A percentile compares a stretch with the other conserved stretches of the same genome.
phyloP scores from a whole-genome alignment of 31 red algal species.

The Asparagopsis taxiformis region DNA sequence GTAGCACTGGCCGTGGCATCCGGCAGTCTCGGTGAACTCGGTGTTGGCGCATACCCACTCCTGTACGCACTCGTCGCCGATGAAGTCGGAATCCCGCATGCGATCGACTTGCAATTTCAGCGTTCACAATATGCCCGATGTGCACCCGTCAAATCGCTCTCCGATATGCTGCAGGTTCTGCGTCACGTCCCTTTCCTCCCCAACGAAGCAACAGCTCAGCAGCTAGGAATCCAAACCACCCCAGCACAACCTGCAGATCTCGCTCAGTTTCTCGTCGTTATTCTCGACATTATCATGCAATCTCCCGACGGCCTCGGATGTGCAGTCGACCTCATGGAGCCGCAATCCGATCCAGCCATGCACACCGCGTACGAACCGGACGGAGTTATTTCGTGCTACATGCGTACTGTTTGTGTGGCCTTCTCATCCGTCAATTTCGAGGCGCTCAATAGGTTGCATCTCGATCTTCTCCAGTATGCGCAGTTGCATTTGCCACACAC shows the following conservation, averaged over 20 bases:
- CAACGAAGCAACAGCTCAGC: background rate
- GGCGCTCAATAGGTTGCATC: background rate
- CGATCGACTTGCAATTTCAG: too few species aligned
- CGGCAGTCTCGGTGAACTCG: background rate
- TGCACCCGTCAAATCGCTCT: background rate
- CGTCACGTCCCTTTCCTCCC: background rate
- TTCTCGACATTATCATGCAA: background rate
- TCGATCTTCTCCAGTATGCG: background rate
- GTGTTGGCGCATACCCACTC: background rate
- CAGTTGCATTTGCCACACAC: background rate
- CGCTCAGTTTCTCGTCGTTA: background rate
- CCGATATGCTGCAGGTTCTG: background rate
- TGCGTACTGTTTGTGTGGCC: conserved; percentile 5
- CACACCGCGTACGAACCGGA: background rate
- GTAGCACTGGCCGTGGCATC: background rate
- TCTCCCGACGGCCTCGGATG: conserved; percentile 6
- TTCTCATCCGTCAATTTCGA: conserved; percentile 13
- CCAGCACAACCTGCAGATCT: too few species aligned
- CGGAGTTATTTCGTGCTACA: conserved; percentile 4
- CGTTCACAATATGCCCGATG: too few species aligned
- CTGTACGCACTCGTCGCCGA: conserved; percentile 6
- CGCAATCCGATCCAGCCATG: background rate
- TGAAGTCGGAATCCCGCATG: conserved; percentile 14
- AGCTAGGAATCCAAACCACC: background rate
- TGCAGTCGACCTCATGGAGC: conserved; percentile 6